These are phyloP conservation scores for Suillus luteus DNA, from an alignment of 768 basidiomycete species.

Conservation along the genomic window DNA sequence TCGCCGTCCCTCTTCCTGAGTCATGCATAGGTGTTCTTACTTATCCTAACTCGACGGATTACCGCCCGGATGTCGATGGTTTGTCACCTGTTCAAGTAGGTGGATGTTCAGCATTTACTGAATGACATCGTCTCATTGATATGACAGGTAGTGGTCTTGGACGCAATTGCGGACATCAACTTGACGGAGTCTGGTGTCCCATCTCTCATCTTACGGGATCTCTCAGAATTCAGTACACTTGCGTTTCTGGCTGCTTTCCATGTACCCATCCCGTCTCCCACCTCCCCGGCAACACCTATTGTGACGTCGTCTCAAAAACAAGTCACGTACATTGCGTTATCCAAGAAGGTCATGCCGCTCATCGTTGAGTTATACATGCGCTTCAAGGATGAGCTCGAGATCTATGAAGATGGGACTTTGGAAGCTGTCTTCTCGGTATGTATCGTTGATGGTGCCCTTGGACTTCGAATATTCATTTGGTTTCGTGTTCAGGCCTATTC, in stretches of 20 bases:
- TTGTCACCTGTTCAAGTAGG: conserved; percentile 79
- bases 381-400: conserved; percentile 34
- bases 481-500: conserved; percentile 65
- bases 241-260: conserved; percentile 84
- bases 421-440: conserved; percentile 80
- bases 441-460: background rate
- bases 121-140: conserved; percentile 14
- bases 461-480: background rate
- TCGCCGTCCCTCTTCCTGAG: background rate
- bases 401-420: conserved; percentile 70
- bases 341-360: conserved; percentile 85
- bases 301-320: conserved; percentile 49
- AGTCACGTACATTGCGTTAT: conserved; percentile 87
- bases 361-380: conserved; percentile 75
- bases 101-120: background rate
- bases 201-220: conserved; percentile 77
- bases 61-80: conserved; percentile 83
- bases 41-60: conserved; percentile 82
- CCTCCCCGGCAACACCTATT: conserved; percentile 16
- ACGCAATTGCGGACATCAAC: conserved; percentile 68
- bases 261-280: conserved; percentile 12
- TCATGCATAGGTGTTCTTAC: conserved; percentile 62
- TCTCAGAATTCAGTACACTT: conserved; percentile 85
- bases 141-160: conserved; percentile 66
- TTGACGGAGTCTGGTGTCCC: conserved; percentile 60